phyloP scores from a whole-genome alignment of 108 stramenopile species.

The Stephanodiscus minutulus region DNA sequence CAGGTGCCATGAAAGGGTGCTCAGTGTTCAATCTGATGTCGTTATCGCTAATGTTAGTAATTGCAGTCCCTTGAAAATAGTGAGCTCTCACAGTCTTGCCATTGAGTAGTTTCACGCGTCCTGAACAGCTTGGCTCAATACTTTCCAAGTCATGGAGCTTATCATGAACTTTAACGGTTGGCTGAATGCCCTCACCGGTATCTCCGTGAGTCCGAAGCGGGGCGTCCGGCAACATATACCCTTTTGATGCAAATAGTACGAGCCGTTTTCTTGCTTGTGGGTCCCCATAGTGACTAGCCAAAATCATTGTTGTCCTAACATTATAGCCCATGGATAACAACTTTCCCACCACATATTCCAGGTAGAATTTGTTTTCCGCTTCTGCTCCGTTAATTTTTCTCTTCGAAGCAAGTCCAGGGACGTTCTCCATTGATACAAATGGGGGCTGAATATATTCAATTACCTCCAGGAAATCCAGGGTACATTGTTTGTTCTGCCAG shows the following conservation, averaged over 20 bases:
- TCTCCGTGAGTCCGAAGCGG: conserved; percentile 46
- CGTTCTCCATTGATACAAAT: conserved; percentile 58
- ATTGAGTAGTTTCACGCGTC: conserved; percentile 3
- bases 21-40: conserved; percentile 4
- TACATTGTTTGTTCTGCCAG: conserved; percentile 42
- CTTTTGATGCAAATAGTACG: conserved; percentile 46
- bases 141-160: conserved; percentile 37
- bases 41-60: conserved; percentile 6
- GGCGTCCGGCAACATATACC: conserved; percentile 19
- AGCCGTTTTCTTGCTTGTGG: conserved; percentile 52
- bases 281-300: conserved; percentile 48
- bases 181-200: neutral
- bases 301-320: conserved; percentile 18
- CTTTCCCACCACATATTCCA: conserved; percentile 21
- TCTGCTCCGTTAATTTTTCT: neutral
- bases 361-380: conserved; percentile 19
- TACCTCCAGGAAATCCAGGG: conserved; percentile 33
- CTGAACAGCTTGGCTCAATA: conserved; percentile 22
- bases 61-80: conserved; percentile 8
- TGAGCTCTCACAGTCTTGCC: conserved; percentile 17
- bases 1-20: neutral
- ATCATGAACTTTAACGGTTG: conserved; percentile 18
- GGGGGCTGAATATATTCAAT: conserved; percentile 32
- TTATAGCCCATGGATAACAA: conserved; percentile 45
- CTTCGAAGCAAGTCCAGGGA: conserved; percentile 29